Conservation (phyloP, 257 asterid species). For the Haberlea rhodopensis region DNA sequence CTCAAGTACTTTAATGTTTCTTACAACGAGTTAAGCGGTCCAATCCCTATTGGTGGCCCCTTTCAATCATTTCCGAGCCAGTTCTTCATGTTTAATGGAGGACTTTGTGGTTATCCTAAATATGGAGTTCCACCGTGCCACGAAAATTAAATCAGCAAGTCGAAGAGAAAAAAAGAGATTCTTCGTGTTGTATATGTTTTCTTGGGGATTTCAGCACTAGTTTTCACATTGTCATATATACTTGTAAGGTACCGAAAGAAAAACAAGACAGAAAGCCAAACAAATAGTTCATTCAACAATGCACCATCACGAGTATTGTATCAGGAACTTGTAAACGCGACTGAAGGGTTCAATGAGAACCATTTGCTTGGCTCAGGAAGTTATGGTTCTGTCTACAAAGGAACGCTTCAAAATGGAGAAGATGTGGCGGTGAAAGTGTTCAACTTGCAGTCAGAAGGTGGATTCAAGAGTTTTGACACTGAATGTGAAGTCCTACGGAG, state of each 20-base stretch:
- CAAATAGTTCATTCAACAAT: neutral
- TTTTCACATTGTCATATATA: no score
- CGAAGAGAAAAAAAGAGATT: neutral
- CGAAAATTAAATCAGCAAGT: neutral
- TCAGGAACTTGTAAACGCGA: conserved; percentile 18
- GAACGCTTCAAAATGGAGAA: no score
- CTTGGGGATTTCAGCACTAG: no score
- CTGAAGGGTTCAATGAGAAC: conserved; percentile 15
- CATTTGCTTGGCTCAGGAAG: conserved; percentile 27
- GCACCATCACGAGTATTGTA: conserved; percentile 17
- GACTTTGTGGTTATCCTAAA: conserved; percentile 30
- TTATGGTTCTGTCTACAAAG: no score
- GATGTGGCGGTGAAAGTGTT: no score
- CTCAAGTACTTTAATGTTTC: no score
- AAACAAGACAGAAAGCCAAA: neutral
- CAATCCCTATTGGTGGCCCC: conserved; percentile 24
- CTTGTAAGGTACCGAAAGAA: no score
- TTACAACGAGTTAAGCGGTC: no score
- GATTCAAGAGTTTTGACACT: no score
- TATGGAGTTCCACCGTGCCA: conserved; percentile 21
- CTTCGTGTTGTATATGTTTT: neutral
- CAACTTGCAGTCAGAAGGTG: no score
- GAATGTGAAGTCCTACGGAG: no score
- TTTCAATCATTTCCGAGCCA: conserved; percentile 16
- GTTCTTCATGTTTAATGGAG: conserved; percentile 19